Conservation (phyloP, 2,329 filamentous ascomycete genomes). For the Mycosphaerella sp. region DNA sequence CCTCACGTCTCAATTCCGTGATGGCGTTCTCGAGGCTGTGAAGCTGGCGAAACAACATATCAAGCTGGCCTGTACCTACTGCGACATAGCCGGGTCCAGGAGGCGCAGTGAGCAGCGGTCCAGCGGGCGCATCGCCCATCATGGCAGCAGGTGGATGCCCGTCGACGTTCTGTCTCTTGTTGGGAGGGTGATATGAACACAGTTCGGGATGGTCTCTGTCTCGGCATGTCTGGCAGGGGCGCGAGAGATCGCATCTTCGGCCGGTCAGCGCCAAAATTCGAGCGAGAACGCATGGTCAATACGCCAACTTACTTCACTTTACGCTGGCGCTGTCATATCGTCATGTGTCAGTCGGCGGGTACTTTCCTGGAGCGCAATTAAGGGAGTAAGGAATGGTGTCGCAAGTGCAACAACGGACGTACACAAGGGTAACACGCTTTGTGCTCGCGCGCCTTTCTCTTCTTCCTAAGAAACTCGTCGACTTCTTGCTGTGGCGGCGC, state of each 20-base stretch:
- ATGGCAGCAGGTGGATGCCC: constrained; percentile 10
- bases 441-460: constrained; percentile 47
- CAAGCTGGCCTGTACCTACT: constrained; percentile 39
- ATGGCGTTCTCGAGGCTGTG: constrained; percentile 44
- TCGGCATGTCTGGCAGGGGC: constrained; percentile 47
- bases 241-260: constrained; percentile 40
- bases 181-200: constrained; percentile 39
- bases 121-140: constrained; percentile 21
- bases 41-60: constrained; percentile 44
- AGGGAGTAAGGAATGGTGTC: too few relatives aligned
- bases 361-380: too few relatives aligned
- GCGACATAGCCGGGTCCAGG: constrained; percentile 25
- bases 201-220: constrained; percentile 47
- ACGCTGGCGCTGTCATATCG: constrained; percentile 30
- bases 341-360: too few relatives aligned
- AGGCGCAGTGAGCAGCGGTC: not conserved
- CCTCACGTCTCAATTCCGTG: constrained; percentile 37
- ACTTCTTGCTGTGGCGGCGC: constrained; percentile 36
- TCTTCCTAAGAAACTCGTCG: constrained; percentile 45
- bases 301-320: constrained; percentile 31
- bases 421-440: constrained; percentile 47
- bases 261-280: not conserved
- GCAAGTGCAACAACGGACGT: too few relatives aligned
- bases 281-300: not conserved
- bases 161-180: constrained; percentile 32